Conservation (phyloP, 805 yeast species). For the Saturnispora serradocipensis region DNA sequence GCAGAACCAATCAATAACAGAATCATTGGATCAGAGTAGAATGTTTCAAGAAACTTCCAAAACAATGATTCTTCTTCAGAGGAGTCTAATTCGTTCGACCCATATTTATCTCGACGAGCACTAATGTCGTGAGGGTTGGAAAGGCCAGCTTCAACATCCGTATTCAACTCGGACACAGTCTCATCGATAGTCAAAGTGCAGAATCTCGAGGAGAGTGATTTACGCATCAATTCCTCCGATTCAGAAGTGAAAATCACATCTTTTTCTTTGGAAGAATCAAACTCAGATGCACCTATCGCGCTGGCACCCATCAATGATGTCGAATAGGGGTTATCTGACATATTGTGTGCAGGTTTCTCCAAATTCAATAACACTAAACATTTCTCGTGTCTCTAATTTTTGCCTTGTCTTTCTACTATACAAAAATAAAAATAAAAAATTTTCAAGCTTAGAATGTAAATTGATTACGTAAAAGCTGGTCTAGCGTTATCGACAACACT, state of each 20-base stretch:
- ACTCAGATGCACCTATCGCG: conserved; percentile 10
- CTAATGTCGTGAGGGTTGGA: conserved; percentile 59
- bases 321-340: conserved; percentile 14
- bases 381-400: background rate
- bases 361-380: background rate
- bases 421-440: background rate
- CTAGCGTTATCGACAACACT: background rate
- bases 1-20: conserved; percentile 87
- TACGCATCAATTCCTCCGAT: conserved; percentile 14
- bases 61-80: conserved; percentile 72
- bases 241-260: conserved; percentile 11
- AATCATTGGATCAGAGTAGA: conserved; percentile 87
- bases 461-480: background rate
- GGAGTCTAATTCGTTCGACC: conserved; percentile 64
- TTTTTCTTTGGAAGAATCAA: conserved; percentile 9
- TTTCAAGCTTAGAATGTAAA: background rate
- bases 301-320: conserved; percentile 7
- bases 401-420: background rate
- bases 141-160: conserved; percentile 56
- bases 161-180: conserved; percentile 49
- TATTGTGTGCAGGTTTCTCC: background rate
- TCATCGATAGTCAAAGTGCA: conserved; percentile 58
- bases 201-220: conserved; percentile 43
- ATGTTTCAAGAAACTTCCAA: conserved; percentile 68
- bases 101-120: conserved; percentile 65